A percentile compares a stretch with the other conserved stretches of the same genome.
phyloP scores from a whole-genome alignment of 257 asterid species.

The Solanum medicagineum region DNA sequence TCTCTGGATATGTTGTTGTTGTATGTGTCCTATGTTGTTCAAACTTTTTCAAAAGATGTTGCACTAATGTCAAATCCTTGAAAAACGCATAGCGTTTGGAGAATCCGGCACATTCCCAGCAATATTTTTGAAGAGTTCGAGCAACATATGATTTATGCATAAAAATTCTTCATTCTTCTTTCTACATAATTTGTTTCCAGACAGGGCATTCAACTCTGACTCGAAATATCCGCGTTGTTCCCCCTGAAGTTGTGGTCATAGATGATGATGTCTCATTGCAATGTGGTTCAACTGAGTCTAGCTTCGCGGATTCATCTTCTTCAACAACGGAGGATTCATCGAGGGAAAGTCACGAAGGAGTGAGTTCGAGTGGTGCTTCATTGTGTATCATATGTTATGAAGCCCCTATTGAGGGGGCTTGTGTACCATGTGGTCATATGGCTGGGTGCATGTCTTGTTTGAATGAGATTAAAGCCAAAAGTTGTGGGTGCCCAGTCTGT shows the following conservation, averaged over 20 bases:
- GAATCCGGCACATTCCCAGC: too few species aligned
- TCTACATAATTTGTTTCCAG: neutral
- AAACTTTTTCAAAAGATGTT: neutral
- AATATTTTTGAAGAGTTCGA: neutral
- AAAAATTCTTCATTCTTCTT: neutral
- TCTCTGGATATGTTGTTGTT: too few species aligned
- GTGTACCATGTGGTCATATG: conserved; percentile 66
- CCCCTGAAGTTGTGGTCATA: neutral
- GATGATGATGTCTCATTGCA: neutral
- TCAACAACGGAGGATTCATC: neutral
- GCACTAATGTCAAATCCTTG: neutral
- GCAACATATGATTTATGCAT: neutral
- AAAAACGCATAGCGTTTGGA: too few species aligned
- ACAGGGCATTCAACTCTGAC: neutral
- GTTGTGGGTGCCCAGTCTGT: conserved; percentile 64
- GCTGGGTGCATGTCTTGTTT: conserved; percentile 62
- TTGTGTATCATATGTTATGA: conserved; percentile 48
- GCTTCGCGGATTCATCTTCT: neutral
- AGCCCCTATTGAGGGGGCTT: conserved; percentile 55
- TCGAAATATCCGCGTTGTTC: neutral
- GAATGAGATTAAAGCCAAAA: conserved; percentile 40
- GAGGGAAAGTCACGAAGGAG: neutral
- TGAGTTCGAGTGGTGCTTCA: conserved; percentile 11
- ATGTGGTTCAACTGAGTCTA: neutral
- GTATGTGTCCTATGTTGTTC: neutral